A percentile compares a stretch with the other conserved stretches of the same genome.
These are phyloP conservation scores for Inga leiocalycina DNA, from an alignment of 306 rosid species.

Conservation along the genomic window DNA sequence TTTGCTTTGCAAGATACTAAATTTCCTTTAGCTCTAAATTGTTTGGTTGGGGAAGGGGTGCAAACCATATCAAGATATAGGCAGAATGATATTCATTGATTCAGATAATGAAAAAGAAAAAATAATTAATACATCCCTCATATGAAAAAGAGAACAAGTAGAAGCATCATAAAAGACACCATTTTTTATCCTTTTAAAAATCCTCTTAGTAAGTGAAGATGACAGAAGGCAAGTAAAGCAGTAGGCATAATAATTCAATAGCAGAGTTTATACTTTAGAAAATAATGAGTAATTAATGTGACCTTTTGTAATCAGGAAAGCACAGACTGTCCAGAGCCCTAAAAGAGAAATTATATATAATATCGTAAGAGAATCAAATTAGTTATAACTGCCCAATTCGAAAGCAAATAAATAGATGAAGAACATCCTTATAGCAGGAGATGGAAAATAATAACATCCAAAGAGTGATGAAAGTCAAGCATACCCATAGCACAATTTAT, in stretches of 20 bases:
- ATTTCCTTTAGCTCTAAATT: conserved; percentile 16
- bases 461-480: conserved; percentile 27
- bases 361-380: conserved; percentile 24
- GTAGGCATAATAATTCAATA: conserved; percentile 14
- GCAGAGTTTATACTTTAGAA: conserved; percentile 31
- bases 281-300: conserved; percentile 37
- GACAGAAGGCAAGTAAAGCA: conserved; percentile 11
- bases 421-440: conserved; percentile 5
- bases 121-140: conserved; percentile 4
- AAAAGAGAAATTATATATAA: conserved; percentile 26
- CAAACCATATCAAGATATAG: conserved; percentile 25
- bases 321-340: conserved; percentile 39
- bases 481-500: conserved; percentile 30
- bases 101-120: conserved; percentile 17
- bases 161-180: conserved; percentile 22
- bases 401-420: conserved; percentile 35
- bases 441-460: conserved; percentile 3
- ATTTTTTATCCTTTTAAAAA: conserved; percentile 20
- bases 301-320: conserved; percentile 20
- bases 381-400: conserved; percentile 36
- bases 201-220: not conserved
- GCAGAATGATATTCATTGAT: conserved; percentile 20
- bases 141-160: conserved; percentile 14
- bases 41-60: conserved; percentile 1
- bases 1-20: conserved; percentile 18